Percentiles rank a stretch among this genome's conserved stretches.
Conservation (phyloP, 2,329 filamentous ascomycete species). For the Plenodomus tracheiphilus region DNA sequence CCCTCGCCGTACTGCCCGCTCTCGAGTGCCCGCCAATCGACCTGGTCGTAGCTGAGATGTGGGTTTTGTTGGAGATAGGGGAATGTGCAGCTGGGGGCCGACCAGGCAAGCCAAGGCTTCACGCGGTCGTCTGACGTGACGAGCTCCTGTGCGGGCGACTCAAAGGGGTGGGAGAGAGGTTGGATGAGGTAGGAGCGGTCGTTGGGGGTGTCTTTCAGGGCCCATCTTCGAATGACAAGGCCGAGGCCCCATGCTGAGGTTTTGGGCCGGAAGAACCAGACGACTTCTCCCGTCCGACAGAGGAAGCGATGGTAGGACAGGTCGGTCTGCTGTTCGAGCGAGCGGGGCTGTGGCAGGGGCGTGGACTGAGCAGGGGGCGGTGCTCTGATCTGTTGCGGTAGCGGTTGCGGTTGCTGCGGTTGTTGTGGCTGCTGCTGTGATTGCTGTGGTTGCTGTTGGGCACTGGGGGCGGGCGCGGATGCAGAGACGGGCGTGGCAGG, state of each 20-base stretch:
- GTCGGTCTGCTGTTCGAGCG: slow-evolving; percentile 56
- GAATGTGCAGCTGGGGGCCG: slow-evolving; percentile 56
- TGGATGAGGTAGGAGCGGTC: slow-evolving; percentile 50
- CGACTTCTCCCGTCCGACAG: slow-evolving; percentile 58
- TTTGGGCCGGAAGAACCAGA: slow-evolving; percentile 58
- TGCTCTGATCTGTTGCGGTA: slow-evolving; percentile 22
- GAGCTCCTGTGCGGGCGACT: slow-evolving; percentile 45
- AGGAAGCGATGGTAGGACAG: slow-evolving; percentile 53
- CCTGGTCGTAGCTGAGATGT: slow-evolving; percentile 51
- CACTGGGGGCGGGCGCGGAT: too few species aligned
- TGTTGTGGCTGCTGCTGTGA: slow-evolving; percentile 17
- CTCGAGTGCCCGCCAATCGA: slow-evolving; percentile 55
- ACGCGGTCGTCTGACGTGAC: slow-evolving; percentile 51
- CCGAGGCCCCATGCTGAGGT: slow-evolving; percentile 58
- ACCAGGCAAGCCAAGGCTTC: slow-evolving; percentile 63
- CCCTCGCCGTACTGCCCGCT: slow-evolving; percentile 51
- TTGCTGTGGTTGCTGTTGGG: slow-evolving; percentile 3
- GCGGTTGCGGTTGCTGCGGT: slow-evolving; percentile 3
- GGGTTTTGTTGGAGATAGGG: slow-evolving; percentile 47
- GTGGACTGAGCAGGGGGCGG: slow-evolving; percentile 35
- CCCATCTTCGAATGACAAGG: slow-evolving; percentile 53
- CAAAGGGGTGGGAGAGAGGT: slow-evolving; percentile 53
- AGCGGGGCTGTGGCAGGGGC: slow-evolving; percentile 47
- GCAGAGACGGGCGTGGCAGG: too few species aligned
- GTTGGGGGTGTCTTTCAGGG: slow-evolving; percentile 32